Conservation (phyloP, 805 yeast genomes). For the Starmerella khaoyaiensis region DNA sequence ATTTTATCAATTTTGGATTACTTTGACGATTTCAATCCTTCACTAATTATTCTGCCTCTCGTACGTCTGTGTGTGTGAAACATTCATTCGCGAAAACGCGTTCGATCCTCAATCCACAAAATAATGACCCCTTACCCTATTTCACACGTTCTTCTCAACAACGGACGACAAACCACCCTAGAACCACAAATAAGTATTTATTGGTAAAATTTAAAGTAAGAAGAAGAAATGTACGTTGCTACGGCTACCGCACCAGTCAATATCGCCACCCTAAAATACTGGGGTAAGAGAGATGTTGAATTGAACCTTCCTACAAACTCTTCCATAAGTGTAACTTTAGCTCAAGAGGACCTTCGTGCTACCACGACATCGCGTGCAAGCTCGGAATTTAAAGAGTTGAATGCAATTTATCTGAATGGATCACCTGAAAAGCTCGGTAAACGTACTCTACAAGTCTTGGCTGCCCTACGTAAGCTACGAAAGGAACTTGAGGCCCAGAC, state of each 20-base stretch:
- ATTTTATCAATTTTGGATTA: too few species aligned
- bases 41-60: too few species aligned
- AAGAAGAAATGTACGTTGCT: slow-evolving; percentile 31
- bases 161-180: too few species aligned
- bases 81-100: too few species aligned
- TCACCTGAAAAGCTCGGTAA: slow-evolving; percentile 55
- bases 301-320: slow-evolving; percentile 92
- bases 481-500: slow-evolving; percentile 44
- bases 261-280: slow-evolving; percentile 94
- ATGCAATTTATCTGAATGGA: slow-evolving; percentile 80
- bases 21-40: too few species aligned
- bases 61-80: too few species aligned
- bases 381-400: slow-evolving; percentile 37
- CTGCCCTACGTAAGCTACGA: slow-evolving; percentile 61
- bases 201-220: too few species aligned
- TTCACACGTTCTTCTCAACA: too few species aligned
- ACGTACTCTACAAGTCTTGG: slow-evolving; percentile 47
- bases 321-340: slow-evolving; percentile 84
- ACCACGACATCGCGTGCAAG: slow-evolving; percentile 76
- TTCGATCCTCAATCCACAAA: too few species aligned
- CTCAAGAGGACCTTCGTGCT: slow-evolving; percentile 83
- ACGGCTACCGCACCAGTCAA: slow-evolving; percentile 94
- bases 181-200: not conserved
- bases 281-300: slow-evolving; percentile 92
- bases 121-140: too few species aligned